Evolutionary conservation across 805 yeast species (phyloP).

Genomic region (Blastobotrys terrestris): DNA sequence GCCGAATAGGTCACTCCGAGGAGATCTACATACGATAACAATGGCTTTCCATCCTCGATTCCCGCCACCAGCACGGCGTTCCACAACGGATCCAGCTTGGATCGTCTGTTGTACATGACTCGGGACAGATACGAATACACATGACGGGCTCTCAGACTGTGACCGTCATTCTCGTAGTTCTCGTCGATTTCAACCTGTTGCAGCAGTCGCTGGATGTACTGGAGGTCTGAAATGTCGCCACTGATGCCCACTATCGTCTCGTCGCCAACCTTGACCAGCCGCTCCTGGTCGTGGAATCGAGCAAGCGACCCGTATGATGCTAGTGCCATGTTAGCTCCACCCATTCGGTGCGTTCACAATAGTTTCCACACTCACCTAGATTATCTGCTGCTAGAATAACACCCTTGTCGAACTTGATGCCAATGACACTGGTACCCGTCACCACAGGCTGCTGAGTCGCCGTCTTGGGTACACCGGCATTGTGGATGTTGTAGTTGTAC

Average conservation of each 20-base stretch:
- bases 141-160: conserved; percentile 72
- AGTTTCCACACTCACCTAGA: conserved; percentile 44
- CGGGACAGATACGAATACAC: conserved; percentile 82
- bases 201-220: conserved; percentile 65
- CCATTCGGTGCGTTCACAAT: too few relatives aligned
- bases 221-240: conserved; percentile 94
- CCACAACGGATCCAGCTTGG: conserved; percentile 95
- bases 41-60: conserved; percentile 59
- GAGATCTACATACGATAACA: conserved; percentile 79
- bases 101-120: conserved; percentile 79
- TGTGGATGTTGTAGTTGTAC: conserved; percentile 48
- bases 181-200: conserved; percentile 77
- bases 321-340: conserved; percentile 4
- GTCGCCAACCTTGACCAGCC: conserved; percentile 76
- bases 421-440: conserved; percentile 94
- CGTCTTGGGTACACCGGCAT: conserved; percentile 65
- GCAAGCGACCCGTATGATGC: conserved; percentile 90
- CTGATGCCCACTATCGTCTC: conserved; percentile 87
- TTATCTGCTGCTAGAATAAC: conserved; percentile 93
- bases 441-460: conserved; percentile 92
- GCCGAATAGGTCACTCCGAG: conserved; percentile 87
- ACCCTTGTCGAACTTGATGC: conserved; percentile 85
- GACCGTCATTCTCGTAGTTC: conserved; percentile 66
- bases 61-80: conserved; percentile 92
- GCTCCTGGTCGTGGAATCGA: conserved; percentile 77